Base-by-base conservation (phyloP, 73 alveolate species). In the Breviolum minutum region DNA sequence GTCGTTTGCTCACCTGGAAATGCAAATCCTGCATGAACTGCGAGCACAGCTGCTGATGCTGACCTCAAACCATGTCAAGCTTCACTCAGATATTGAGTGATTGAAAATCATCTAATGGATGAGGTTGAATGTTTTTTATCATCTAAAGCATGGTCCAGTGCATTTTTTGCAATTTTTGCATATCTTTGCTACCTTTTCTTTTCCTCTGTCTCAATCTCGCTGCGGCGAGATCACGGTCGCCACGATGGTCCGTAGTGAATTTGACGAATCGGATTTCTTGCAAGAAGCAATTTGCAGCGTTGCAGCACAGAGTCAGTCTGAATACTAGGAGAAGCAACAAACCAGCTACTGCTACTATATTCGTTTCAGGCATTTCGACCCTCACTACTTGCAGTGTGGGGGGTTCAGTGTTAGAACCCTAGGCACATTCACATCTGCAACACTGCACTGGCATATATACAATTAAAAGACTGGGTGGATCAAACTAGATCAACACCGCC, bases 11-110 rank as follows among this genome's bases (percentile, higher is more conserved):
- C 87, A 30, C 90, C 90, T 82, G 90, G 22, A 17, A 14, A 7
- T 82, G 90, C 90, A 82, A 82, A 29, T 22, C 30, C 69, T 14
- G 68, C 40, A 48, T 82, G 90, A 82, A 82, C 71, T 48, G 68
- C 16, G 40, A 48, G 29, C 90, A 82, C 90, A 48, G 16, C 40
- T 32, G 68, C 90, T 82, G 90, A 48, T 48, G 70, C 24, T 29
- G 26, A 70, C 90, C 90, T 82, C 70, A 82, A 69, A 20, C 26
- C 26, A 20, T 69, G 77, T 20, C n/a, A 69, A 20, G 77, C 17
- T 20, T 69, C 19, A 20, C 24, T n/a, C 77, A 69, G 54, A 40
- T 40, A 40, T 40, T 40, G 3, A 40, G 54, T 40, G 3, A 0
- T 40, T 40, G 3, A 40, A 40, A 40, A 40, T 40, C 54, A 40